These are phyloP conservation scores for Didymella glomerata DNA, from an alignment of 2,329 filamentous ascomycete species.

Conservation along the genomic window DNA sequence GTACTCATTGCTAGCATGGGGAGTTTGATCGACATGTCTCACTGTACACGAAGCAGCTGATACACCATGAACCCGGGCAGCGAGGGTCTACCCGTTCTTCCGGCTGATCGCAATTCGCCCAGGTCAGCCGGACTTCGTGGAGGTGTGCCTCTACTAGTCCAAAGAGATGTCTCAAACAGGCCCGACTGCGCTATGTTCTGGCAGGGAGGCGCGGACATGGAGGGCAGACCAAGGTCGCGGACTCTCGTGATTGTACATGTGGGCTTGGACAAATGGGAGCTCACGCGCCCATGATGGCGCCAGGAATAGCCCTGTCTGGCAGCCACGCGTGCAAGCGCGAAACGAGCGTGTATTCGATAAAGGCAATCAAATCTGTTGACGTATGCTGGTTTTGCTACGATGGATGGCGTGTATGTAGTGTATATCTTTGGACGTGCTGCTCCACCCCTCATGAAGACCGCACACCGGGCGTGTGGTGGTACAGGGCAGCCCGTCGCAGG, in stretches of 20 bases:
- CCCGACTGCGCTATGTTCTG: constrained; percentile 21
- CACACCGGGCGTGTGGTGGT: constrained; percentile 18
- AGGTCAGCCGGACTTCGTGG: constrained; percentile 41
- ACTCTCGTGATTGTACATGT: constrained; percentile 37
- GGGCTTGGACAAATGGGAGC: constrained; percentile 39
- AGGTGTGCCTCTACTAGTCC: constrained; percentile 27
- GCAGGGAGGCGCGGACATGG: constrained; percentile 27
- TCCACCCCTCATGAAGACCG: constrained; percentile 3
- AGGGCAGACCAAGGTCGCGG: constrained; percentile 20
- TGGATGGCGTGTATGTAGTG: neutral
- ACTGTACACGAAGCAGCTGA: constrained; percentile 11
- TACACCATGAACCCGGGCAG: constrained; percentile 19
- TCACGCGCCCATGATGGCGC: constrained; percentile 38
- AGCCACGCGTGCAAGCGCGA: constrained; percentile 36
- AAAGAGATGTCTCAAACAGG: constrained; percentile 15
- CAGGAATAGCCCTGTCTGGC: constrained; percentile 29
- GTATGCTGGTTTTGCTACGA: constrained; percentile 13
- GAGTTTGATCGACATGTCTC: constrained; percentile 12
- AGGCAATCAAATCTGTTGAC: constrained; percentile 16
- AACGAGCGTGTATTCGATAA: constrained; percentile 20
- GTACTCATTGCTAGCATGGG: neutral
- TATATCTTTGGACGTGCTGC: neutral
- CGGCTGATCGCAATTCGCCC: constrained; percentile 27
- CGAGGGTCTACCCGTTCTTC: constrained; percentile 26
- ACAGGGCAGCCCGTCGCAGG: constrained; percentile 11